A percentile compares a stretch with the other conserved stretches of the same genome.
These are phyloP conservation scores for Inga leiocalycina DNA, from an alignment of 306 rosid species.

Conservation along the genomic window DNA sequence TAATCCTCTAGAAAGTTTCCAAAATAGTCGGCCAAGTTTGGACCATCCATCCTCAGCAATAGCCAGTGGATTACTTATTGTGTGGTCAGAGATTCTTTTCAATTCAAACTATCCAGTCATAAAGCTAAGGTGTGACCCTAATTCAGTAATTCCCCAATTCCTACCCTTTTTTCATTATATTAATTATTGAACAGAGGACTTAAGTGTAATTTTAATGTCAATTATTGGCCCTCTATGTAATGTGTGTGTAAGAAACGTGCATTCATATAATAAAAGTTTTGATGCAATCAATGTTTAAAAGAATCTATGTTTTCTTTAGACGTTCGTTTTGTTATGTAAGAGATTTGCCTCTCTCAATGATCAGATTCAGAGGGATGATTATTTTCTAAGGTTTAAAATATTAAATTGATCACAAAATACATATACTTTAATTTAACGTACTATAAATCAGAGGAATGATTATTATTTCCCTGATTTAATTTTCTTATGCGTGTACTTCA, in stretches of 20 bases:
- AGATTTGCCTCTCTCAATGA: not conserved
- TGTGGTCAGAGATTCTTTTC: not conserved
- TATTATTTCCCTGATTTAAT: not conserved
- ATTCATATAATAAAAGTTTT: no score
- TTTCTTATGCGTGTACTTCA: not conserved
- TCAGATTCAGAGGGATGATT: no score
- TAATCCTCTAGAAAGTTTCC: not conserved
- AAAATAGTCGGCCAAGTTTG: not conserved
- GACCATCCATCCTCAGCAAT: not conserved
- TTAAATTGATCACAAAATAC: not conserved
- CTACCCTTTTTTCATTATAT: not conserved
- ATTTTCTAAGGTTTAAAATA: not conserved
- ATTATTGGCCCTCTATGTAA: not conserved
- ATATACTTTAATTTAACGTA: not conserved
- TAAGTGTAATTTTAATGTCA: not conserved
- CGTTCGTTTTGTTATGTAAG: not conserved
- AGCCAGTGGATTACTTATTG: not conserved
- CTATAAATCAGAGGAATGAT: not conserved
- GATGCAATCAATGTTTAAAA: no score
- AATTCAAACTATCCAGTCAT: not conserved
- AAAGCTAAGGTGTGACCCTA: not conserved
- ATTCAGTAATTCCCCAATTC: not conserved
- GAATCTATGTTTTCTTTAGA: not conserved
- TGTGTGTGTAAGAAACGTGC: no score
- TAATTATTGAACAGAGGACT: not conserved